phyloP scores from a whole-genome alignment of 495 filamentous ascomycete species.

The Xylaria longipes region DNA sequence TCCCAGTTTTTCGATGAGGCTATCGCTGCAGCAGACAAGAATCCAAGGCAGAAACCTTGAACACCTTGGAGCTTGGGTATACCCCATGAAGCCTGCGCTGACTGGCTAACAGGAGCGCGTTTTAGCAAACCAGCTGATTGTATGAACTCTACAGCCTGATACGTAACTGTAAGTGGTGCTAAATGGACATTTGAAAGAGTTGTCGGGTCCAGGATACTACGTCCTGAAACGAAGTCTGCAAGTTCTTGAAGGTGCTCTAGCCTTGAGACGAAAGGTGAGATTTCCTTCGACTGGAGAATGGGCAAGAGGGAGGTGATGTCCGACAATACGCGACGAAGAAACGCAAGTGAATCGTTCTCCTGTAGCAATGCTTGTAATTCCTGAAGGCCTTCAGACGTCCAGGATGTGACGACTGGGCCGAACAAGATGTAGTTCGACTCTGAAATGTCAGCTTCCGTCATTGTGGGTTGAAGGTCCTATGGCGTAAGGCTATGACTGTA shows the following conservation, averaged over 20 bases:
- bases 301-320: neutral
- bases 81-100: neutral
- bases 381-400: constrained; percentile 18
- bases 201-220: neutral
- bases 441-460: neutral
- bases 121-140: neutral
- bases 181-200: constrained; percentile 12
- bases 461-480: neutral
- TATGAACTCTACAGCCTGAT: neutral
- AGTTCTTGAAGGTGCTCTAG: constrained; percentile 5
- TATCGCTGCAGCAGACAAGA: constrained; percentile 43
- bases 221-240: neutral
- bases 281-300: neutral
- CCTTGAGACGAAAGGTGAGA: neutral
- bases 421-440: constrained; percentile 1
- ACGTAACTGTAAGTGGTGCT: neutral
- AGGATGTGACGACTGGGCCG: constrained; percentile 3
- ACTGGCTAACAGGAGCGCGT: neutral
- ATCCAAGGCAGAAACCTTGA: constrained; percentile 46
- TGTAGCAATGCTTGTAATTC: constrained; percentile 16
- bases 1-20: constrained; percentile 31
- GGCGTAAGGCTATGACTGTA: neutral
- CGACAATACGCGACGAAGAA: neutral
- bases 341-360: neutral
- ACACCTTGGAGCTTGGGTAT: constrained; percentile 6